Conservation (phyloP, 2,329 filamentous ascomycete species). For the Drechslerella coelobrocha region DNA sequence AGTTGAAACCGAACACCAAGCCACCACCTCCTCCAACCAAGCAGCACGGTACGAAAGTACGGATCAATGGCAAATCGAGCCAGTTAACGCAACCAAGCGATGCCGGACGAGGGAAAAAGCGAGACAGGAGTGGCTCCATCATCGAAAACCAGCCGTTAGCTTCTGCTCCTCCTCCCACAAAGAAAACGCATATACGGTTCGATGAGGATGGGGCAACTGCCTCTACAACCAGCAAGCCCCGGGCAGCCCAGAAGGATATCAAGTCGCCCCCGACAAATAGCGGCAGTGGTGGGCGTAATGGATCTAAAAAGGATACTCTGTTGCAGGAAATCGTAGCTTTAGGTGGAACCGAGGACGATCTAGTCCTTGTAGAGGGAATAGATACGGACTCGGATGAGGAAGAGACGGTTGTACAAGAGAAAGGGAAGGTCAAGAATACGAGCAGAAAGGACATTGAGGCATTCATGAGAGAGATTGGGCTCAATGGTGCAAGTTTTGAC, state of each 20-base stretch:
- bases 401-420: conserved; percentile 56
- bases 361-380: conserved; percentile 67
- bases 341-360: conserved; percentile 70
- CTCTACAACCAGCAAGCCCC: not conserved
- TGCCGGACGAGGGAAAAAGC: conserved; percentile 45
- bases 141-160: conserved; percentile 24
- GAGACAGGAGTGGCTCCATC: conserved; percentile 43
- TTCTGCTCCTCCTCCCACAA: conserved; percentile 1
- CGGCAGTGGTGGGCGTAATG: not conserved
- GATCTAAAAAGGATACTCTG: conserved; percentile 58
- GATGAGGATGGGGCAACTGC: conserved; percentile 21
- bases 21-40: not conserved
- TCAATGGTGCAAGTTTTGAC: conserved; percentile 60
- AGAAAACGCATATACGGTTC: conserved; percentile 39
- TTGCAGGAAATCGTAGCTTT: conserved; percentile 71
- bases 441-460: conserved; percentile 64
- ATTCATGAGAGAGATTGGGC: conserved; percentile 58
- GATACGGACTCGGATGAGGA: conserved; percentile 63
- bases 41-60: conserved; percentile 20
- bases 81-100: conserved; percentile 19
- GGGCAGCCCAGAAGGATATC: conserved; percentile 13
- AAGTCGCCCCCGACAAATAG: not conserved
- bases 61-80: conserved; percentile 28
- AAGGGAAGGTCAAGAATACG: conserved; percentile 60
- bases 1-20: conserved; percentile 8